These are phyloP conservation scores for Salvia hispanica DNA, from an alignment of 257 asterid species.

Conservation along the genomic window DNA sequence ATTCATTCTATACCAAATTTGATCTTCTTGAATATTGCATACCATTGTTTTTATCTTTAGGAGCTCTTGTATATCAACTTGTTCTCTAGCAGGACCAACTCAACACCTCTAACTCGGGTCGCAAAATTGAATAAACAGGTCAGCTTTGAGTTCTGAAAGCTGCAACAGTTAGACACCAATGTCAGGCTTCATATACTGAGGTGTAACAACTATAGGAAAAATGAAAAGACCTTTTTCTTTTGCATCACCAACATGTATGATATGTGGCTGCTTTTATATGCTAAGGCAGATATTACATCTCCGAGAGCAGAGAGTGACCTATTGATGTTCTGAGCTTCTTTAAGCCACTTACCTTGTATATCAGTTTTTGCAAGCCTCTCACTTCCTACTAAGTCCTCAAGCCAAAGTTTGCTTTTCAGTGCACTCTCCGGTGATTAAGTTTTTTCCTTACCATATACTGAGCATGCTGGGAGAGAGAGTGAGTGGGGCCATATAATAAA, in stretches of 20 bases:
- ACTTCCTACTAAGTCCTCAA: conserved; percentile 98
- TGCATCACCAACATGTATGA: conserved; percentile 68
- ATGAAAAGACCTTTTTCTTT: background rate
- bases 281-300: conserved; percentile 95
- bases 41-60: conserved; percentile 80
- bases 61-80: conserved; percentile 76
- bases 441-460: conserved; percentile 79
- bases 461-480: conserved; percentile 64
- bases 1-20: conserved; percentile 1
- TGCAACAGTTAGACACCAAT: conserved; percentile 13
- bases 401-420: conserved; percentile 99
- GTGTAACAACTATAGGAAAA: conserved; percentile 22
- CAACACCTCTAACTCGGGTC: conserved; percentile 88
- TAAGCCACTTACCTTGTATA: conserved; percentile 91
- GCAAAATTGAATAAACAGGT: conserved; percentile 94
- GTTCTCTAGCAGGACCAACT: conserved; percentile 79
- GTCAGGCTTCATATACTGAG: conserved; percentile 5
- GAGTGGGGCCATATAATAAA: background rate
- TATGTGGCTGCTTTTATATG: conserved; percentile 93
- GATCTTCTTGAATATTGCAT: conserved; percentile 34
- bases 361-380: conserved; percentile 98
- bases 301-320: conserved; percentile 99
- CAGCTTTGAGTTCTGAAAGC: conserved; percentile 79
- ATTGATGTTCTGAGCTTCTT: conserved; percentile 98
- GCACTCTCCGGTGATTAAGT: conserved; percentile 68